Conservation (phyloP, 129 eudicot genomes). For the Pittosporum tobira region DNA sequence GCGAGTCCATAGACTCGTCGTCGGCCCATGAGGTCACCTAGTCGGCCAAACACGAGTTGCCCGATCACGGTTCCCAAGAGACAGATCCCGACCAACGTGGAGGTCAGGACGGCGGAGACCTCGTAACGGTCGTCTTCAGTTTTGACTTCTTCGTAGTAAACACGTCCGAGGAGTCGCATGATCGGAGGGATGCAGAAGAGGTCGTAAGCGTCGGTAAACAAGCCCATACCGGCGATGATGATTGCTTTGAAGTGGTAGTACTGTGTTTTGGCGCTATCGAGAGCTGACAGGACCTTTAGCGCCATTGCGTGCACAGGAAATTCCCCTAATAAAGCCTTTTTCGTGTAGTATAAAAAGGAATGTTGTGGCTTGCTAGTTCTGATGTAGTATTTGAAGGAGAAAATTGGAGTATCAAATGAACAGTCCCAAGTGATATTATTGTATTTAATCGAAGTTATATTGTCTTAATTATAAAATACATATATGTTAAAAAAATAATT, state of each 20-base stretch:
- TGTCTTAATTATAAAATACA: no score
- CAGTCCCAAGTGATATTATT: no score
- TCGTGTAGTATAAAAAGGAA: no score
- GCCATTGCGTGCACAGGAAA: constrained; percentile 14
- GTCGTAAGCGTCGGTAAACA: constrained; percentile 41
- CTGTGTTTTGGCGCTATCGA: constrained; percentile 33
- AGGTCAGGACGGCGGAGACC: constrained; percentile 17
- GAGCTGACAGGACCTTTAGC: constrained; percentile 25
- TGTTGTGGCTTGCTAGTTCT: no score
- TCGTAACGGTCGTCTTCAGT: background rate
- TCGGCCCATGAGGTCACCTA: constrained; percentile 38
- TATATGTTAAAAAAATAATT: no score
- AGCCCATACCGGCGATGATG: constrained; percentile 48
- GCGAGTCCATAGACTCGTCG: constrained; percentile 34
- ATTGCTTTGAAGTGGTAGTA: constrained; percentile 44
- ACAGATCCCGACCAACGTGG: constrained; percentile 23
- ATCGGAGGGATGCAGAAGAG: constrained; percentile 36
- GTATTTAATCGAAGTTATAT: no score
- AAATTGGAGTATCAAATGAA: no score
- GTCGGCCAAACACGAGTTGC: constrained; percentile 31
- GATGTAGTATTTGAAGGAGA: no score
- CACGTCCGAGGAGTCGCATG: constrained; percentile 23
- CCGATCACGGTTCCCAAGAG: constrained; percentile 43
- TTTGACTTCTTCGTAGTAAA: constrained; percentile 8
- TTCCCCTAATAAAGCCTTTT: no score